Conservation (phyloP, 2,329 filamentous ascomycete species). For the Dactylellina cionopaga region DNA sequence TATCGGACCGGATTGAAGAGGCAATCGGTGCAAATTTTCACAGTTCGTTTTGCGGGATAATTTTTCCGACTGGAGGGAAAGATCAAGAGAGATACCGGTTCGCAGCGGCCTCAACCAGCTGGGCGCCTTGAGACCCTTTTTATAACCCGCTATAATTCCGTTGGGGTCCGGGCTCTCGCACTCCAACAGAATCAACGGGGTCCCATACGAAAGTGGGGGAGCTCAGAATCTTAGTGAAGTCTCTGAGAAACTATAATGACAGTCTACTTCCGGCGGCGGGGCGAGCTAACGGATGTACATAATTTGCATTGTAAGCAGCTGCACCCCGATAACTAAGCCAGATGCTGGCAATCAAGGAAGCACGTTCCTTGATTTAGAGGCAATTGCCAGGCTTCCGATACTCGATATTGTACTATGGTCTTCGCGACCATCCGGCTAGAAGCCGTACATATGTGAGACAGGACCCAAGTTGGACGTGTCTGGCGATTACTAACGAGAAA, state of each 20-base stretch:
- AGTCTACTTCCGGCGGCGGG: conserved; percentile 37
- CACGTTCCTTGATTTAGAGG: conserved; percentile 24
- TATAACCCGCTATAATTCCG: conserved; percentile 25
- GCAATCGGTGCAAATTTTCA: conserved; percentile 7
- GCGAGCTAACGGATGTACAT: not conserved
- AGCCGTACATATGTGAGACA: not conserved
- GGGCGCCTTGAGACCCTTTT: conserved; percentile 14
- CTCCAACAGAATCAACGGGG: conserved; percentile 16
- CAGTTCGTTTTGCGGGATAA: conserved; percentile 20
- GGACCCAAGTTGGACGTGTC: not conserved
- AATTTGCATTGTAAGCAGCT: conserved; percentile 32
- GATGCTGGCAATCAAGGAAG: not conserved
- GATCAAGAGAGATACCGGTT: not conserved
- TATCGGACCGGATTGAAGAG: no score
- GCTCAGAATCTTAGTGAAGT: conserved; percentile 15
- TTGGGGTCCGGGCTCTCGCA: conserved; percentile 36
- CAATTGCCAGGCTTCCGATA: conserved; percentile 9
- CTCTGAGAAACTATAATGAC: not conserved
- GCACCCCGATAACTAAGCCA: conserved; percentile 50
- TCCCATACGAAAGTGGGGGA: conserved; percentile 27
- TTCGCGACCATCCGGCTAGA: conserved; percentile 4
- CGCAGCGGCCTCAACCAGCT: conserved; percentile 8
- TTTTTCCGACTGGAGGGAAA: conserved; percentile 23
- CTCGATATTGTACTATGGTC: conserved; percentile 26
- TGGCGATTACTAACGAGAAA: conserved; percentile 28